Evolutionary conservation across 768 basidiomycete species (phyloP), one percentile per base, ranked within the genome.

Genomic region (Tulasnella sp.): DNA sequence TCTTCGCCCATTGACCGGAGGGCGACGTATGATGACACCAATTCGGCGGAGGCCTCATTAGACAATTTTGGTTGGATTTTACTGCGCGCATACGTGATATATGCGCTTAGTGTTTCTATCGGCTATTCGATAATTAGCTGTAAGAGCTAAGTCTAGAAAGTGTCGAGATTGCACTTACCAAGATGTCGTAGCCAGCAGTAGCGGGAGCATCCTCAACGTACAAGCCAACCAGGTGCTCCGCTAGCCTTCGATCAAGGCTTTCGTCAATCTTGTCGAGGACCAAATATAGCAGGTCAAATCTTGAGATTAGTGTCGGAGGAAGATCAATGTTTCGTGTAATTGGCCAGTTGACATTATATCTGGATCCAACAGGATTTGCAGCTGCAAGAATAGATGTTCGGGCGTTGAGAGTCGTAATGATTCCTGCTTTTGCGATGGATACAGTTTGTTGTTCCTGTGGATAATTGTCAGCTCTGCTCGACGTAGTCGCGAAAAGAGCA

Each of bases 301-400:
- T 82, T 37, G 95, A 99, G 57, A 99, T 96, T 25, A 99, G 74
- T 0, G 93, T 99, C 1, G 95, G 95, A 2, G 95, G 95, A 15
- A 99, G 74, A 65, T 98, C 92, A 57, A 99, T 96, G 67, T 99
- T 99, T 46, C 81, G 75, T 0, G 93, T 93, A 58, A 98, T 85
- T 2, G 93, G 90, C 60, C 87, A 69, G 55, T 89, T 77, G 40
- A 85, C 79, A 65, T 96, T 86, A 68, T 98, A 98, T 63, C 88
- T 89, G 0, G 89, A 92, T 15, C 87, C 89, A 24, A 98, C 86
- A 1, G 95, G 95, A 63, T 99, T 98, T 20, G 95, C 95, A 5
- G 92, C 95, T 1, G 95, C 95, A 8, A 99, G 65, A 58, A 73
- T 72, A 6, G 72, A 73, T 5, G 72, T 72, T 35, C 72, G 64